A percentile compares a stretch with the other conserved stretches of the same genome.
phyloP scores from a whole-genome alignment of 148 eudicot genomes.

The Spergularia bocconei region DNA sequence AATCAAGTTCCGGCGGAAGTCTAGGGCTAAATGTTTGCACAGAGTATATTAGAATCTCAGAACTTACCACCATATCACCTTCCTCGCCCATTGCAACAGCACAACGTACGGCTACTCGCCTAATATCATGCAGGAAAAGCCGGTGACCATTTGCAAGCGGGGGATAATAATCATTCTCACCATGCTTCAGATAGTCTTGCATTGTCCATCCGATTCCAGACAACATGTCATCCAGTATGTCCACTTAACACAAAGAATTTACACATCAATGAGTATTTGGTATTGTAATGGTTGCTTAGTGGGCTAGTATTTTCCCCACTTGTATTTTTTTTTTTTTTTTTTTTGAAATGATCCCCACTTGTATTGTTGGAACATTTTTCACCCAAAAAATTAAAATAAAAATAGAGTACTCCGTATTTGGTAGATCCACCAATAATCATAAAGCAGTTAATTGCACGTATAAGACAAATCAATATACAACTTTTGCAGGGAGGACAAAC shows the following conservation, averaged over 20 bases:
- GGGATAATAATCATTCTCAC: conserved; percentile 95
- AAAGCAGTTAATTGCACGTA: background rate
- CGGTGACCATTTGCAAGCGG: conserved; percentile 94
- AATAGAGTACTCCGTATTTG: background rate
- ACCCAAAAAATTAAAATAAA: no score
- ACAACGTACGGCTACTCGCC: conserved; percentile 91
- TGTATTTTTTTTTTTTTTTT: no score
- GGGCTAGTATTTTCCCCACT: no score
- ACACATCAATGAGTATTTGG: conserved; percentile 20
- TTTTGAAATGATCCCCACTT: no score
- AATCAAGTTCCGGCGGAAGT: background rate
- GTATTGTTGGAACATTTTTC: no score
- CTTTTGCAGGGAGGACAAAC: background rate
- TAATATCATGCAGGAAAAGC: conserved; percentile 88
- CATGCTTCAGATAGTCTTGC: conserved; percentile 94
- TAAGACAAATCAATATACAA: background rate
- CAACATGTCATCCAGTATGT: conserved; percentile 97
- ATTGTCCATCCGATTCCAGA: conserved; percentile 93
- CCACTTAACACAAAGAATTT: conserved; percentile 55
- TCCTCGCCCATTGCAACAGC: conserved; percentile 99
- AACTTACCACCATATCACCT: conserved; percentile 96
- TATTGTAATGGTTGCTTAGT: no score
- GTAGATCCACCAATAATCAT: conserved; percentile 11
- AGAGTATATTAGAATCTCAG: background rate
- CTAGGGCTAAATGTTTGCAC: background rate